Base-by-base conservation (phyloP, 2,329 filamentous ascomycete species). In the Annulohypoxylon truncatum region DNA sequence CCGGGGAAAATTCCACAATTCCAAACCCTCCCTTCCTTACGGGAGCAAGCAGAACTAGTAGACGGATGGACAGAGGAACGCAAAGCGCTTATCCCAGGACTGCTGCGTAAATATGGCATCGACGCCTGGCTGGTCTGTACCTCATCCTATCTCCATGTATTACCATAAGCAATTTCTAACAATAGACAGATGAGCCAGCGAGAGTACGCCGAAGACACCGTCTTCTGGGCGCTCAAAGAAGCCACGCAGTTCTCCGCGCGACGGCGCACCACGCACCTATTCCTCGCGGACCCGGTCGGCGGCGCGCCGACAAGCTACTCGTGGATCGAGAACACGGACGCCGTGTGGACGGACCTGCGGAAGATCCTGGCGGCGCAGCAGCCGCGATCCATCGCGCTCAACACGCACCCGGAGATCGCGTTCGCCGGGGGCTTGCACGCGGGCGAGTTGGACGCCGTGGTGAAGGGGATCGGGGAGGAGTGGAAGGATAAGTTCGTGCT, bases 181-280 rank as follows among this genome's bases (percentile, higher is more conserved):
- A 42, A 46, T 2, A 9, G 12, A 8, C 42, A 84, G 82, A 82
- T 84, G 68, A 82, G 81, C 75, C 82, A 85, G 73, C 80, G 80
- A 52, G 83, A 85, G 67, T 84, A 85, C 70, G 82, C 81, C 64
- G 83, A 85, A 69, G 83, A 85, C 60, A 84, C 82, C 0, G 79
- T 82, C 22, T 85, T 84, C 73, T 85, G 82, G 82, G 81, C 82
- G 2, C 77, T 85, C 31, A 84, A 84, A 67, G 73, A 76, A 18
- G 79, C 79, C 4, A 76, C 72, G 5, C 79, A 83, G 69, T 85
- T 85, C 73, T 83, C 82, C 1, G 82, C 83, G 3, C 79, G 82
- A 4, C 80, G 83, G n/a, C 78, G 83, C 33, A 84, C 83, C 1
- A 83, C 83, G 0, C 77, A 82, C 9, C 80, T 87, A 12, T 84